Evolutionary conservation across 495 filamentous ascomycete genomes (phyloP).

Genomic region (Penicillium taxi): DNA sequence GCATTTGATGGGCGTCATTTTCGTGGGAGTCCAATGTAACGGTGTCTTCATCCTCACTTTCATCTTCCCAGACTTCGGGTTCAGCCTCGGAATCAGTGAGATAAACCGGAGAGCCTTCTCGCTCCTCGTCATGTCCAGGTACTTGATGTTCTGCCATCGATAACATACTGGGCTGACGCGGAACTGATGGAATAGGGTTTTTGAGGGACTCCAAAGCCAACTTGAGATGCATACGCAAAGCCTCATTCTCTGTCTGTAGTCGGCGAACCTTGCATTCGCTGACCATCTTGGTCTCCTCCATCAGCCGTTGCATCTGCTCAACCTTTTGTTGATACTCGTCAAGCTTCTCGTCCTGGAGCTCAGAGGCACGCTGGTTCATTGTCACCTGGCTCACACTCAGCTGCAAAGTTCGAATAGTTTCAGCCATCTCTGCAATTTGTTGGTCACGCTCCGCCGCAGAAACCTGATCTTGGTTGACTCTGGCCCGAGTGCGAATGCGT

Average conservation of each 20-base stretch:
- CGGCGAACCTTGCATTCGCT: constrained; percentile 85
- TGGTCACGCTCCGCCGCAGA: constrained; percentile 83
- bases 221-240: constrained; percentile 74
- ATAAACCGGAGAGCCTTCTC: constrained; percentile 25
- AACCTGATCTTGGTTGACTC: constrained; percentile 87
- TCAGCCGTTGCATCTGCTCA: constrained; percentile 75
- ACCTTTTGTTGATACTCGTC: constrained; percentile 90
- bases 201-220: constrained; percentile 77
- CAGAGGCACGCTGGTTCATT: constrained; percentile 40
- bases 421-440: constrained; percentile 87
- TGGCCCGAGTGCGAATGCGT: constrained; percentile 91
- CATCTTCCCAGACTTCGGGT: constrained; percentile 38
- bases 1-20: constrained; percentile 46
- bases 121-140: constrained; percentile 26
- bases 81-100: constrained; percentile 22
- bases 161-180: constrained; percentile 26
- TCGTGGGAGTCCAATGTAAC: constrained; percentile 33
- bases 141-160: constrained; percentile 37
- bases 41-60: constrained; percentile 16
- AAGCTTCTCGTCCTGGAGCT: constrained; percentile 60
- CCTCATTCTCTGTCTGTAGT: constrained; percentile 82
- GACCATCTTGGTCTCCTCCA: constrained; percentile 85
- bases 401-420: constrained; percentile 80
- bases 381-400: constrained; percentile 54
- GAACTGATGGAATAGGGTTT: constrained; percentile 65